Evolutionary conservation across 345 rosid species (phyloP).

Genomic region (Citrus glauca): DNA sequence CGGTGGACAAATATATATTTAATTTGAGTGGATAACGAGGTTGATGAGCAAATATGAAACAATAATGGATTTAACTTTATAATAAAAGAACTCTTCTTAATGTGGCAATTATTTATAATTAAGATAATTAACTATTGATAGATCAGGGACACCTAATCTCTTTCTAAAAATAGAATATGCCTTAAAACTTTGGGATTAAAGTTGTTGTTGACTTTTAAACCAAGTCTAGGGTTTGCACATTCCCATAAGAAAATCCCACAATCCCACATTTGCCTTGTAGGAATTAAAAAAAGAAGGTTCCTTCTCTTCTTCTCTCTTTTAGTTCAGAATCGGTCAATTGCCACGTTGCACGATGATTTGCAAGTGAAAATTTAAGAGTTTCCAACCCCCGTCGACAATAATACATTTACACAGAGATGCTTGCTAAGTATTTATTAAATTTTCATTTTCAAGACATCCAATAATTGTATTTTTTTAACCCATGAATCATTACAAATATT

Average conservation of each 20-base stretch:
- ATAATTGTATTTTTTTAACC: background rate
- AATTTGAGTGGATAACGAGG: background rate
- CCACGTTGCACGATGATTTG: background rate
- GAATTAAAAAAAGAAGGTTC: background rate
- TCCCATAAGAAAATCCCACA: background rate
- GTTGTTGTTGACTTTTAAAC: background rate
- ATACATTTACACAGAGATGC: background rate
- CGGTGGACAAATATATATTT: background rate
- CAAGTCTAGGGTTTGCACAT: conserved; percentile 7
- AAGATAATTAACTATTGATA: background rate
- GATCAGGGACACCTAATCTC: conserved; percentile 7
- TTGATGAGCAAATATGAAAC: background rate
- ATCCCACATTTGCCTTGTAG: background rate
- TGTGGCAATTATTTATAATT: conserved; percentile 3
- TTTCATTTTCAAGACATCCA: background rate
- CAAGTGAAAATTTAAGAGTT: background rate
- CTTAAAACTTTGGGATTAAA: background rate
- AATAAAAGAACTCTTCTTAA: background rate
- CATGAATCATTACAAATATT: background rate
- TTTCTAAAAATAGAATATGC: background rate
- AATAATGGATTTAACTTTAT: background rate
- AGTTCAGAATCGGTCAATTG: background rate
- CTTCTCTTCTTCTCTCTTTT: background rate
- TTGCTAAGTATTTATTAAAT: background rate
- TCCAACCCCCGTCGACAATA: background rate